Evolutionary conservation across 164 flowering plant species (phyloP).

Genomic region (Nymphaea colorata): DNA sequence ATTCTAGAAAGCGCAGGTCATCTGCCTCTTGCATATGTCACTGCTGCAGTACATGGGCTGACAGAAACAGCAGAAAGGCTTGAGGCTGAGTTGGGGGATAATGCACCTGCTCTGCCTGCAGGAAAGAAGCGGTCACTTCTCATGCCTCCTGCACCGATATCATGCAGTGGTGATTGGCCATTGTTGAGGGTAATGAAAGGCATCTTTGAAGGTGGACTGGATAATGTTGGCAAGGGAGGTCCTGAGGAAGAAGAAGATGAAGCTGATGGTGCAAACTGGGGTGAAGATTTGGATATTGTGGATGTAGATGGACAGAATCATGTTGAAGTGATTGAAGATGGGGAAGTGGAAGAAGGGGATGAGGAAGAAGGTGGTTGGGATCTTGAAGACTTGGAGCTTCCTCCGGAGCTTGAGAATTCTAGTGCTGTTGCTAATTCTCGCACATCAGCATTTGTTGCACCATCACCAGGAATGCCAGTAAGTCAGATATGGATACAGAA

Average conservation of each 20-base stretch:
- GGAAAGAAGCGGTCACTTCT: slow-evolving; percentile 49
- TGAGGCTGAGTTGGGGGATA: slow-evolving; percentile 56
- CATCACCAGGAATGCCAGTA: slow-evolving; percentile 73
- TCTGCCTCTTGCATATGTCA: slow-evolving; percentile 80
- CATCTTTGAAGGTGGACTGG: slow-evolving; percentile 74
- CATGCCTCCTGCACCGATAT: slow-evolving; percentile 65
- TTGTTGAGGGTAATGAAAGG: slow-evolving; percentile 70
- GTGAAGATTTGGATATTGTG: slow-evolving; percentile 57
- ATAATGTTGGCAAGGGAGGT: slow-evolving; percentile 30
- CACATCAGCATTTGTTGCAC: slow-evolving; percentile 55
- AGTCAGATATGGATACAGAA: slow-evolving; percentile 78
- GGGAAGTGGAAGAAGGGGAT: slow-evolving; percentile 41
- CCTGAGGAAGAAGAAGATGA: slow-evolving; percentile 65
- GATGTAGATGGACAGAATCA: slow-evolving; percentile 58
- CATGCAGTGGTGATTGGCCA: slow-evolving; percentile 72
- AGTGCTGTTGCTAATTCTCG: slow-evolving; percentile 33
- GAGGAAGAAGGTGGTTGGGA: slow-evolving; percentile 73
- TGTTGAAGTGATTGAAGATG: slow-evolving; percentile 14
- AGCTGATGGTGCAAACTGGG: slow-evolving; percentile 68
- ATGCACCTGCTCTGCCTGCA: slow-evolving; percentile 49
- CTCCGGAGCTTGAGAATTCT: slow-evolving; percentile 52
- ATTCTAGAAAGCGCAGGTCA: slow-evolving; percentile 76
- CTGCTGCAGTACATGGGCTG: slow-evolving; percentile 72
- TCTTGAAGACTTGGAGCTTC: slow-evolving; percentile 58
- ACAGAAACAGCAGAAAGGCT: slow-evolving; percentile 55